Percentiles rank a stretch among this genome's conserved stretches.
Conservation (phyloP, 768 basidiomycete species). For the Clathrus columnatus region DNA sequence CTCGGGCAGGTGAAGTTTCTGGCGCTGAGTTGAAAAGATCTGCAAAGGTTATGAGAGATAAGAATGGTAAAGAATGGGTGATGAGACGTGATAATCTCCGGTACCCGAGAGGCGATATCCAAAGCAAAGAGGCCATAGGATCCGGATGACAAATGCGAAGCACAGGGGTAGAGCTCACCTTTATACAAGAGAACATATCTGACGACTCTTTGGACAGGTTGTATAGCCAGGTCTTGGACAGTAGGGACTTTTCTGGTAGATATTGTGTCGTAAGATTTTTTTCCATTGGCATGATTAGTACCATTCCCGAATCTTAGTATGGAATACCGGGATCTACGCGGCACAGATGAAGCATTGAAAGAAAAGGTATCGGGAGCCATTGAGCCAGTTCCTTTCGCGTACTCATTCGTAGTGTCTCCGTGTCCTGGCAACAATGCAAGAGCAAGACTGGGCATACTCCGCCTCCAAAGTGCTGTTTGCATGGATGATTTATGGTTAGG, state of each 20-base stretch:
- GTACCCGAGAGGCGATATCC: background rate
- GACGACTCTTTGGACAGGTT: conserved; percentile 55
- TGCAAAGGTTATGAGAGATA: conserved; percentile 16
- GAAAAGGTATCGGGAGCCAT: background rate
- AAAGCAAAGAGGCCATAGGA: too few species aligned
- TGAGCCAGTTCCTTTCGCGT: too few species aligned
- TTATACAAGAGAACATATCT: conserved; percentile 53
- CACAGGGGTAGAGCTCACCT: conserved; percentile 29
- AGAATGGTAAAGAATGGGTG: background rate
- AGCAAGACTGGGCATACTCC: background rate
- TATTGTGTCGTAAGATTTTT: background rate
- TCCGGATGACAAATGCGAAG: background rate
- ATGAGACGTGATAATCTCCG: background rate
- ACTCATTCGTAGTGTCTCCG: background rate
- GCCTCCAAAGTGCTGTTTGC: background rate
- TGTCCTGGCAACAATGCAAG: background rate
- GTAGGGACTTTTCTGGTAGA: conserved; percentile 17
- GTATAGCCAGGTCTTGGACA: conserved; percentile 53
- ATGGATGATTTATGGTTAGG: background rate
- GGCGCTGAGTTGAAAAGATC: conserved; percentile 47
- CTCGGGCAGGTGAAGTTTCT: conserved; percentile 36
- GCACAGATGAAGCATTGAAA: background rate
- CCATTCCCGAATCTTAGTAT: background rate
- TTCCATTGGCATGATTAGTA: background rate
- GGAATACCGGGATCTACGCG: background rate